Percentiles rank a stretch among this genome's conserved stretches.
phyloP scores from a whole-genome alignment of 1,284 basidiomycete genomes.

The Athelia psychrophila region DNA sequence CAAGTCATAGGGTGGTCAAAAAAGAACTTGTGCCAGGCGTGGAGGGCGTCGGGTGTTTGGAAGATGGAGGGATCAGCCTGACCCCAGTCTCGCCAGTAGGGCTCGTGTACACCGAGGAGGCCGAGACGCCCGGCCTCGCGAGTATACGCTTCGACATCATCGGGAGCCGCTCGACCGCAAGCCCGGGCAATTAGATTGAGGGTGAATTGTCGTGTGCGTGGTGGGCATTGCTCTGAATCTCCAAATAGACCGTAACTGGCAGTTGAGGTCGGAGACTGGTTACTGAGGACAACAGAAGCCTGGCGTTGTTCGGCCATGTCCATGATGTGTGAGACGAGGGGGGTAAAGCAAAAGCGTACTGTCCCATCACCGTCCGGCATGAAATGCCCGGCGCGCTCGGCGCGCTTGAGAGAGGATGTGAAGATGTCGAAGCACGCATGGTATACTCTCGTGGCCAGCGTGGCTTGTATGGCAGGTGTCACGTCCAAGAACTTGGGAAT shows the following conservation, averaged over 20 bases:
- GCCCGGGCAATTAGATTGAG: neutral
- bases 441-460: conserved; percentile 6
- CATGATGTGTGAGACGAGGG: conserved; percentile 1
- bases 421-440: conserved; percentile 9
- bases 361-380: conserved; percentile 6
- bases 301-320: conserved; percentile 8
- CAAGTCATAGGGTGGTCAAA: conserved; percentile 20
- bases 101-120: conserved; percentile 19
- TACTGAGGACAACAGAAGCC: neutral
- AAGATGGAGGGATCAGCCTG: conserved; percentile 23
- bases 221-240: neutral
- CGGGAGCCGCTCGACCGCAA: neutral
- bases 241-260: neutral
- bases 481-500: conserved; percentile 7
- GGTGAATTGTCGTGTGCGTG: neutral
- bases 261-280: neutral
- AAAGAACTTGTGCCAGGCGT: conserved; percentile 28
- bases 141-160: neutral
- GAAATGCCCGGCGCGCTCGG: neutral
- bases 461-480: neutral
- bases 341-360: conserved; percentile 2
- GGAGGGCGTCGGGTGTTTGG: conserved; percentile 25
- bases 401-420: neutral
- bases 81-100: conserved; percentile 26
- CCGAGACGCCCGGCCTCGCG: neutral